Conservation (phyloP, 2,329 filamentous ascomycete genomes). For the Fusarium torulosum region DNA sequence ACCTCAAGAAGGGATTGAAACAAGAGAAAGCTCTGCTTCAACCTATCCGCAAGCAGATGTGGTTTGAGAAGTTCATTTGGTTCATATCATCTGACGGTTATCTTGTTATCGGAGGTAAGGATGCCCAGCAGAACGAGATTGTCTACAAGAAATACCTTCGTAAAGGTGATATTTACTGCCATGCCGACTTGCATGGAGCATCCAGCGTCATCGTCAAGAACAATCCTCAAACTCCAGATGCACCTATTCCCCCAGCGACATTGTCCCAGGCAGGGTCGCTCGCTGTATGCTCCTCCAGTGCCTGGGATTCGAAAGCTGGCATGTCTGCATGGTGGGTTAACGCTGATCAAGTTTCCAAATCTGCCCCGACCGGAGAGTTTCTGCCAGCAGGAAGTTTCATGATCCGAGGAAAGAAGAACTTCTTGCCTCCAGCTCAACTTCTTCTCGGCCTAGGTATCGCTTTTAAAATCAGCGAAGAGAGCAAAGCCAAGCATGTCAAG, state of each 20-base stretch:
- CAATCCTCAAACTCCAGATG: slow-evolving; percentile 78
- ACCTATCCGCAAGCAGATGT: slow-evolving; percentile 84
- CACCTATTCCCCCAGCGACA: slow-evolving; percentile 91
- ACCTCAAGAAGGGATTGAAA: slow-evolving; percentile 89
- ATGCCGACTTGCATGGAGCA: slow-evolving; percentile 89
- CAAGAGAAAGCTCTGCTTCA: slow-evolving; percentile 90
- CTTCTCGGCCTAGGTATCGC: slow-evolving; percentile 88
- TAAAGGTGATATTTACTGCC: slow-evolving; percentile 91
- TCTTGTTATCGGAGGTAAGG: slow-evolving; percentile 88
- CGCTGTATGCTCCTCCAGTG: slow-evolving; percentile 85
- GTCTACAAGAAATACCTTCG: slow-evolving; percentile 89
- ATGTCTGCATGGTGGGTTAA: slow-evolving; percentile 98
- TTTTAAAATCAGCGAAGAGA: slow-evolving; percentile 91
- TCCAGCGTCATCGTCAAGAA: slow-evolving; percentile 93
- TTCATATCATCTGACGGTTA: slow-evolving; percentile 98
- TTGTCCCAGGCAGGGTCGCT: slow-evolving; percentile 90
- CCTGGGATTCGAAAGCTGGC: slow-evolving; percentile 96
- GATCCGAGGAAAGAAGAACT: slow-evolving; percentile 89
- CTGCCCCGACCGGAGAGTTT: slow-evolving; percentile 82
- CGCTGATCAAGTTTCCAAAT: slow-evolving; percentile 91
- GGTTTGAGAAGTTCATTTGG: slow-evolving; percentile 98
- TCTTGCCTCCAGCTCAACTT: slow-evolving; percentile 86
- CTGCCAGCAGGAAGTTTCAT: slow-evolving; percentile 83
- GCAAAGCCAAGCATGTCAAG: slow-evolving; percentile 82
- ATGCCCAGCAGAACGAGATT: slow-evolving; percentile 89